phyloP scores from a whole-genome alignment of 2,329 filamentous ascomycete genomes.

The Arthrobotrys musiformis region DNA sequence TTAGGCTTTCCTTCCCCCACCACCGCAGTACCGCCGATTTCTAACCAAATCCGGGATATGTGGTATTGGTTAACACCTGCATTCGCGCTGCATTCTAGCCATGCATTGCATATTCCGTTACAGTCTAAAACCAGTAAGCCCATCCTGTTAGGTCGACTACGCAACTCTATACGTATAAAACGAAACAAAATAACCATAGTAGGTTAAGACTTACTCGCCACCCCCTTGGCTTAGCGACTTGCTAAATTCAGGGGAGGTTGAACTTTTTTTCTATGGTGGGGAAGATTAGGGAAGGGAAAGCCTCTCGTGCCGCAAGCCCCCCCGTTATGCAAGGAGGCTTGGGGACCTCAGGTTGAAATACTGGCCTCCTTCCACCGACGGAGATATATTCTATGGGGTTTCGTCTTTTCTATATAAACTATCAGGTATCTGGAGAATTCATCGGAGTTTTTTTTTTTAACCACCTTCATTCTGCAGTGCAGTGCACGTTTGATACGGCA shows the following conservation, averaged over 20 bases:
- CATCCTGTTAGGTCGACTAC: neutral
- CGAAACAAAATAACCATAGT: slow-evolving; percentile 14
- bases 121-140: slow-evolving; percentile 15
- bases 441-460: neutral
- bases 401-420: neutral
- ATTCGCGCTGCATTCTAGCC: slow-evolving; percentile 17
- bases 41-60: slow-evolving; percentile 20
- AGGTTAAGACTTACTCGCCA: slow-evolving; percentile 11
- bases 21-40: slow-evolving; percentile 1
- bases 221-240: slow-evolving; percentile 19
- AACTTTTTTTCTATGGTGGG: neutral
- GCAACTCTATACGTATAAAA: neutral
- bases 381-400: neutral
- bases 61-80: slow-evolving; percentile 23
- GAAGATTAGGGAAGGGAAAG: neutral
- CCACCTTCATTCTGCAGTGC: slow-evolving; percentile 14
- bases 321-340: slow-evolving; percentile 4
- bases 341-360: slow-evolving; percentile 1
- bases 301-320: neutral
- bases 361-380: slow-evolving; percentile 14
- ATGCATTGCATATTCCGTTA: slow-evolving; percentile 15
- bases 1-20: neutral
- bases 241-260: neutral
- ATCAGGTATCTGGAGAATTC: neutral
- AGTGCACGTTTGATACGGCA: slow-evolving; percentile 15